Base-by-base conservation (phyloP, 345 rosid species). In the Gossypium rotundifolium region DNA sequence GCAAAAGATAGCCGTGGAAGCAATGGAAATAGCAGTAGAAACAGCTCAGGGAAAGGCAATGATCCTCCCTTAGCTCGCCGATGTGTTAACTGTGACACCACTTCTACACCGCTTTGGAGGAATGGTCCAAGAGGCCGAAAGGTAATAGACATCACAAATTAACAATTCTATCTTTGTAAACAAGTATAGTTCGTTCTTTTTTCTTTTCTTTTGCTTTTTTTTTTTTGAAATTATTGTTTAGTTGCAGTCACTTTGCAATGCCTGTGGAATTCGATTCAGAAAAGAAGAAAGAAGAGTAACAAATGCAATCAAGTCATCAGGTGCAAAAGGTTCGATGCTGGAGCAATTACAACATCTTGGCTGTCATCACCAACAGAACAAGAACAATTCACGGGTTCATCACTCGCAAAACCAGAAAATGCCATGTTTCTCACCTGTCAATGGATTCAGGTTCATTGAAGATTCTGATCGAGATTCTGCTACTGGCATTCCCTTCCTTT, bases 211-310 rank as follows among this genome's bases (percentile, higher is more conserved):
- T 33, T 33, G 5, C 23, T 22, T 29, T 27, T 3, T n/a, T 9
- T 11, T 20, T 74, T 33, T 33, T 33, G 40, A 33, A 33, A 33
- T 33, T 33, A 5, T 33, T 74, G 27, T 22, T 65, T 63, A 61
- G 29, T 59, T 73, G 76, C 85, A 92, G 97, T 92, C 97, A 3
- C 85, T 92, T 2, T 92, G 97, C 85, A 92, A 92, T 80, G 97
- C 97, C 1, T 92, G 97, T 75, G 97, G 97, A 72, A 92, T 92
- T 80, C 88, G 97, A 80, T 92, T 86, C 87, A 92, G 89, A 86
- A 92, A 92, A 71, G 96, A 92, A 82, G 92, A 92, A 84, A 84
- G 92, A 73, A 87, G 96, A 81, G 96, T 96, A 0, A 83, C 88
- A 55, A 83, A 79, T 65, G 83, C 84, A 1, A 72, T 46, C 78